Percentiles rank a stretch among this genome's conserved stretches.
These are phyloP conservation scores for Crithidia sp. DNA, from an alignment of 208 protist species.

Conservation along the genomic window DNA sequence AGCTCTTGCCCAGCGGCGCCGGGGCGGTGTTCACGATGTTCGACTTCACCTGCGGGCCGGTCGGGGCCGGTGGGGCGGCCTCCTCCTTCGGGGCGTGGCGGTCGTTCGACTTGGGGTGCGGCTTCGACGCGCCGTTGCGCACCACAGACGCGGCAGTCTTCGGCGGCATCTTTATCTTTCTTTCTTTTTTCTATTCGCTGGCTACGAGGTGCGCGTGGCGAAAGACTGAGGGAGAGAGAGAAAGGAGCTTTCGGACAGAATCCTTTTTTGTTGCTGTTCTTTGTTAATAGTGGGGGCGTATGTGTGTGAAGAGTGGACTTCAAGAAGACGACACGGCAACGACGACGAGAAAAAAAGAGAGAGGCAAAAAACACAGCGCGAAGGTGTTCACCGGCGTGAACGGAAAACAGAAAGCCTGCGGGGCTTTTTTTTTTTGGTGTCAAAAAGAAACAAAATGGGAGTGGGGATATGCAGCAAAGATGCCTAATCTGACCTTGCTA, in stretches of 20 bases:
- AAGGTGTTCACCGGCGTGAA: background rate
- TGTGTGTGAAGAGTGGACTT: background rate
- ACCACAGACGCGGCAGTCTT: conserved; percentile 31
- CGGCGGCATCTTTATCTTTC: conserved; percentile 32
- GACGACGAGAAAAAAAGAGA: background rate
- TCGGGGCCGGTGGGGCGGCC: conserved; percentile 30
- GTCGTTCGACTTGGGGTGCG: conserved; percentile 26
- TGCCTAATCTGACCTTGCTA: no score
- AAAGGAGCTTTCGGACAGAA: background rate
- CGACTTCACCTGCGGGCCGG: conserved; percentile 59
- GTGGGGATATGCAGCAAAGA: no score
- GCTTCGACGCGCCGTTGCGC: conserved; percentile 32
- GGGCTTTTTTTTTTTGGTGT: conserved; percentile 14
- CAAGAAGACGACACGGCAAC: background rate
- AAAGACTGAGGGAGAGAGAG: background rate
- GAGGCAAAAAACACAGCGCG: background rate
- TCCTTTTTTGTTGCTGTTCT: no score
- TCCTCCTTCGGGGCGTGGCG: conserved; percentile 41
- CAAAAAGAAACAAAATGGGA: background rate
- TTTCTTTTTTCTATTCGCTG: conserved; percentile 28
- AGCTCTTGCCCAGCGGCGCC: conserved; percentile 60
- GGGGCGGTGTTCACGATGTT: conserved; percentile 65
- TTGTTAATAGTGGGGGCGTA: no score
- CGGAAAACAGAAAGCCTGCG: background rate
- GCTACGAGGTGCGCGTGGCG: no score